These are phyloP conservation scores for Thielaviopsis musarum DNA, from an alignment of 2,329 filamentous ascomycete genomes.

Conservation along the genomic window DNA sequence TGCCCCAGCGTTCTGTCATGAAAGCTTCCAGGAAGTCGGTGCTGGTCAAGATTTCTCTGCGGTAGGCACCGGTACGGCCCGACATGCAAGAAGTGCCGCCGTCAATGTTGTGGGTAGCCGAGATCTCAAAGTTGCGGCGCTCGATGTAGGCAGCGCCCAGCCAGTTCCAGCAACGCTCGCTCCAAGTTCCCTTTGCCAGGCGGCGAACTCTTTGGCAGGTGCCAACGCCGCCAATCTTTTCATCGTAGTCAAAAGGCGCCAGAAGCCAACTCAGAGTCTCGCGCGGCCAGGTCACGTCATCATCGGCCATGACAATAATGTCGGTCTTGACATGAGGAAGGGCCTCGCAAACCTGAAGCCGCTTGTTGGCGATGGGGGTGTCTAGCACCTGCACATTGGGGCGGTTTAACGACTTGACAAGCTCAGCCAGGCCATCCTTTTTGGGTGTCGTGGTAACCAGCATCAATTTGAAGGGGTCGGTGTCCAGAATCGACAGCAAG, in stretches of 20 bases:
- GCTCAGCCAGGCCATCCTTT: conserved; percentile 46
- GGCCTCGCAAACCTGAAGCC: conserved; percentile 80
- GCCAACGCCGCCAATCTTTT: conserved; percentile 71
- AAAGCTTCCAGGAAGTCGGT: conserved; percentile 76
- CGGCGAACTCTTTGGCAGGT: conserved; percentile 78
- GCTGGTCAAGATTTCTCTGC: conserved; percentile 72
- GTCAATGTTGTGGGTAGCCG: conserved; percentile 85
- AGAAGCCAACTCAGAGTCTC: conserved; percentile 83
- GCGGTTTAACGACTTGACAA: conserved; percentile 40
- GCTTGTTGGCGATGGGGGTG: conserved; percentile 82
- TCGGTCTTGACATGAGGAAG: conserved; percentile 69
- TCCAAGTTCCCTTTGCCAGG: conserved; percentile 40
- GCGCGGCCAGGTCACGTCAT: conserved; percentile 83
- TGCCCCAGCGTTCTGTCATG: conserved; percentile 77
- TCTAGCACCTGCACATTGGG: conserved; percentile 57
- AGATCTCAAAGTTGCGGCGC: conserved; percentile 90
- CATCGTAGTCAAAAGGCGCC: conserved; percentile 67
- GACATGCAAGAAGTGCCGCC: conserved; percentile 95
- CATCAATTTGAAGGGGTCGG: conserved; percentile 55
- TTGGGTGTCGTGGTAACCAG: conserved; percentile 79
- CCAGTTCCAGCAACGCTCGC: conserved; percentile 64
- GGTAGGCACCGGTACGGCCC: conserved; percentile 82
- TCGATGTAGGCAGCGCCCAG: conserved; percentile 84
- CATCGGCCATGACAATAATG: conserved; percentile 86
- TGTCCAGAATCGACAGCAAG: conserved; percentile 58